Base-by-base conservation (phyloP, 345 rosid species). In the Citropsis articulata region DNA sequence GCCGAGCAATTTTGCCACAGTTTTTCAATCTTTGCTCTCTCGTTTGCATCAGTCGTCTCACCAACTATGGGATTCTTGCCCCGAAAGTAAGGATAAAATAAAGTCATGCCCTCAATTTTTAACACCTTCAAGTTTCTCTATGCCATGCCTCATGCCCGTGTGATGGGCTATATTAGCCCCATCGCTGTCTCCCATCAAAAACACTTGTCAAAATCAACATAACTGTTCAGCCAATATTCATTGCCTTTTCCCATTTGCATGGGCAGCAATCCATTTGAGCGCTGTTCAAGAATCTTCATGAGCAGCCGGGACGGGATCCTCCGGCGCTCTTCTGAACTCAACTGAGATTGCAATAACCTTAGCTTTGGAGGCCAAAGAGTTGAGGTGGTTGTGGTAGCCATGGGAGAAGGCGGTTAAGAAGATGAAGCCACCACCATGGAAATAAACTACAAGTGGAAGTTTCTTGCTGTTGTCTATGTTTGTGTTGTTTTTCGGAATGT, bases 401-500 rank as follows among this genome's bases (percentile, higher is more conserved):
- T 83, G 75, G 21, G 85, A 84, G 67, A 62, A 68, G 62, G 83
- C 66, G 67, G 72, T 18, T 42, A 66, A 76, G 13, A 83, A 2
- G 65, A 68, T 74, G 72, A 81, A 87, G 66, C 64, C 88, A 1
- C 88, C 90, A 9, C 86, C 88, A 33, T 87, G 88, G 61, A 79
- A 81, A 75, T 81, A 83, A 57, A 85, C 81, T 4, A 90, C 69
- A 35, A 88, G 42, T 2, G 89, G 87, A 21, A 90, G 85, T 67
- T 87, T 90, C 38, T 21, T 48, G 57, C 60, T 30, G 1, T 78
- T 45, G 50, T 45, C 4, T 3, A 45, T 40, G 69, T 30, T 55
- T 14, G 27, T 28, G 28, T 75, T n/a, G 9, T 22, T n/a, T 64
- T 78, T 66, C 14, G 89, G 90, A 50, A 86, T 78, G 82, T 80